Conservation (phyloP, 495 filamentous ascomycete species). For the Podospora fimiseda region DNA sequence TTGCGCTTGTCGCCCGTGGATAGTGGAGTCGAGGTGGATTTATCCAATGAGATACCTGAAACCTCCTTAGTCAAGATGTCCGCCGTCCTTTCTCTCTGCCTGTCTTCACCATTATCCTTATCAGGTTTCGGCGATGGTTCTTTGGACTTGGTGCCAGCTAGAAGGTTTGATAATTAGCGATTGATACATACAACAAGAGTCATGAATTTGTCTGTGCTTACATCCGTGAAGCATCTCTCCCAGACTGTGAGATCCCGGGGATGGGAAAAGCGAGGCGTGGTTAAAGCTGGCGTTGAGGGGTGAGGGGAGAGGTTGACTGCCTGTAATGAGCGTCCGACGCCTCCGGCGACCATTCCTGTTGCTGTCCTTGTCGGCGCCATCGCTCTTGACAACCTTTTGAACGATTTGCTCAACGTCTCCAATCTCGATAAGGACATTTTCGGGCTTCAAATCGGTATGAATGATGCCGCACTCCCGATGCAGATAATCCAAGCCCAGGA, state of each 20-base stretch:
- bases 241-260: conserved; percentile 71
- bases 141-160: conserved; percentile 47
- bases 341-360: conserved; percentile 90
- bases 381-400: conserved; percentile 86
- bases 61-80: conserved; percentile 88
- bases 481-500: conserved; percentile 90
- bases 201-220: conserved; percentile 22
- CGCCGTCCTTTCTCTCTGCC: conserved; percentile 88
- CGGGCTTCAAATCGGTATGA: conserved; percentile 95
- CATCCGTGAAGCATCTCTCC: conserved; percentile 78
- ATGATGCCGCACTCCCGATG: conserved; percentile 99
- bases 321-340: conserved; percentile 90
- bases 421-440: conserved; percentile 98
- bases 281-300: conserved; percentile 89
- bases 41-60: conserved; percentile 90
- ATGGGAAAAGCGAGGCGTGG: conserved; percentile 61
- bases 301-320: conserved; percentile 92
- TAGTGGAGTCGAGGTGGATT: conserved; percentile 44
- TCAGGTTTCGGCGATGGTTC: conserved; percentile 34
- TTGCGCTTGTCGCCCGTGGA: conserved; percentile 46
- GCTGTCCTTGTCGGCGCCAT: conserved; percentile 75
- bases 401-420: conserved; percentile 97
- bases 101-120: conserved; percentile 55
- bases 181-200: not conserved
- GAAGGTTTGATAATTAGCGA: conserved; percentile 11